Conservation (phyloP, 345 rosid species). For the Brassica rapa region DNA sequence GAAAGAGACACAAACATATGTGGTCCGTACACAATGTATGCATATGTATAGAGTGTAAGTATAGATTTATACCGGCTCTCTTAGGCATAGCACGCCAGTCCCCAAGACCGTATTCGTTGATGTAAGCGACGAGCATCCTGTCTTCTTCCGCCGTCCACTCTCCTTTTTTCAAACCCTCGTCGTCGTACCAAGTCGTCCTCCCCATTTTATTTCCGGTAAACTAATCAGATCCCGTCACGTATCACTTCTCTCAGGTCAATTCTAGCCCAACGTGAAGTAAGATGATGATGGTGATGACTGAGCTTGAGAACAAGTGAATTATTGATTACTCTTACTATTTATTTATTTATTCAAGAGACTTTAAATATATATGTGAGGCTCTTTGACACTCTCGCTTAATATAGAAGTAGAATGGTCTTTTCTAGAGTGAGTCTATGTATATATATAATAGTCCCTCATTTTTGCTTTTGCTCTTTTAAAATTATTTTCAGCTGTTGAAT, state of each 20-base stretch:
- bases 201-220: conserved; percentile 31
- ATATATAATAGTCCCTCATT: conserved; percentile 1
- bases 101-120: conserved; percentile 57
- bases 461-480: neutral
- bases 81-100: conserved; percentile 70
- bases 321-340: neutral
- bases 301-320: conserved; percentile 9
- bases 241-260: neutral
- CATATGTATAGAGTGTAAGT: conserved; percentile 3
- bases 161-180: conserved; percentile 58
- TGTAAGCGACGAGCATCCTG: conserved; percentile 51
- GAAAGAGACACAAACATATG: conserved; percentile 26
- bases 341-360: neutral
- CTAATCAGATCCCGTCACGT: conserved; percentile 5
- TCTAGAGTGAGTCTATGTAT: neutral
- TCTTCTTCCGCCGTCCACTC: conserved; percentile 87
- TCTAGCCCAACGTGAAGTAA: neutral
- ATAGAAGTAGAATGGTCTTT: neutral
- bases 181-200: conserved; percentile 39
- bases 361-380: neutral
- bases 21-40: neutral
- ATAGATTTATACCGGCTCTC: conserved; percentile 54
- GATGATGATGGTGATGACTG: neutral
- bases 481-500: conserved; percentile 21
- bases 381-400: conserved; percentile 15